Base-by-base conservation (phyloP, 768 basidiomycete genomes). In the Termitomyces sp. region DNA sequence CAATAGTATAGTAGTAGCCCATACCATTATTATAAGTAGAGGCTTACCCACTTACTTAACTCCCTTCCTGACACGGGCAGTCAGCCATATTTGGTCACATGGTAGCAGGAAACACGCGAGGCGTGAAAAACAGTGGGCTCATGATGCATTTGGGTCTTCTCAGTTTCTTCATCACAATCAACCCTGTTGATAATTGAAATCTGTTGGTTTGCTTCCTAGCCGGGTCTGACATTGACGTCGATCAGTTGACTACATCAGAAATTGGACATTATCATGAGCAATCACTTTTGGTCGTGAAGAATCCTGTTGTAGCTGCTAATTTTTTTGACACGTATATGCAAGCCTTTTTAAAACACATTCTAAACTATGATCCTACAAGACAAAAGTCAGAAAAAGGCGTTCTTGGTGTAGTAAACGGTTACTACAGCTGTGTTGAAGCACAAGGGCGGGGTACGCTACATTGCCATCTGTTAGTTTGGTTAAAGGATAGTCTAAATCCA, bases 261-360 rank as follows among this genome's bases (percentile, higher is more conserved):
- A 28, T 28, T 28, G 28, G 28, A 2, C 28, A 4, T 4, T 28
- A 28, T 28, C 28, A 28, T 28, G 28, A 28, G 28, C 28, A 28
- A 28, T 28, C 4, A 4, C 28, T 28, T 4, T 61, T 77, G 0
- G 49, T 81, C 7, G 79, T 80, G 0, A 61, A 69, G 46, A 77
- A 82, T 66, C 80, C 81, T 0, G 57, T 63, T 7, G 60, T 76
- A 0, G 76, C 75, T 2, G 75, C 76, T 0, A 63, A 72, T 18
- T 81, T 28, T 28, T 28, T 28, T 28, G 4, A 28, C 28, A 28
- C 28, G 28, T 28, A 28, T 4, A 28, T 28, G 67, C 66, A 71
- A 28, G 68, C 70, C 0, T 78, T 81, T n/a, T n/a, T n/a, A n/a
- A n/a, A n/a, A n/a, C 55, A 67, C 78, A 50, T 0, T 4, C 28